Evolutionary conservation across 441 rosid species (phyloP), one percentile per base, ranked within the genome.

Genomic region (Eugenia klotzschiana): DNA sequence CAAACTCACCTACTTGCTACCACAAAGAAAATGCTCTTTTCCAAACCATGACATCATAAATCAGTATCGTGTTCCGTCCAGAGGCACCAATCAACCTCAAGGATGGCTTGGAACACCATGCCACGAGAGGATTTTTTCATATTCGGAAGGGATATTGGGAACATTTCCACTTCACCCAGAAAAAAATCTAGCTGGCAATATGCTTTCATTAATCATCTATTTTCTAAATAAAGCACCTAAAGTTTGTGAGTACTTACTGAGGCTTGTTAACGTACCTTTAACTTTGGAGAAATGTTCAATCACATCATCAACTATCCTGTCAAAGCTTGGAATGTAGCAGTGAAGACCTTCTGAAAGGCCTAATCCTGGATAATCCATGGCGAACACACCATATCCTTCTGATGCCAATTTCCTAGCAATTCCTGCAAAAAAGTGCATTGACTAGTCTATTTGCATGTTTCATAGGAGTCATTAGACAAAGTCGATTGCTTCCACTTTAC

Each of bases 311-410:
- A 95, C 98, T 50, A 97, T 91, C 81, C n/a, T 12, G 81, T 84
- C 86, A 81, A 84, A 81, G 51, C 77, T 84, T 16, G 81, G 86
- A 51, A 84, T 81, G 29, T 51, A 81, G 83, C 86, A 84, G 52
- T 84, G 86, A 72, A 84, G 83, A 53, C 86, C 86, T 82, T 93
- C 98, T 0, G 98, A 97, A 69, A 97, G 93, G 53, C 98, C 99
- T 84, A 92, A 94, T 84, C 98, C 99, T 0, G 98, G 99, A 84
- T 95, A 95, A 89, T 97, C 99, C 98, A 97, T 93, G 26, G 98
- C 97, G 57, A 93, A 94, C 87, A 95, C 96, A 64, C 92, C 98
- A 81, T 92, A 97, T 46, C 99, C 99, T 20, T 91, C 87, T 49
- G 87, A 91, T 25, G 95, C 98, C 91, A 95, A 81, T 58, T 84